Evolutionary conservation across 176 grass and related monocot species (phyloP), one percentile per base, ranked within the genome.

Genomic region (Carex pumila): DNA sequence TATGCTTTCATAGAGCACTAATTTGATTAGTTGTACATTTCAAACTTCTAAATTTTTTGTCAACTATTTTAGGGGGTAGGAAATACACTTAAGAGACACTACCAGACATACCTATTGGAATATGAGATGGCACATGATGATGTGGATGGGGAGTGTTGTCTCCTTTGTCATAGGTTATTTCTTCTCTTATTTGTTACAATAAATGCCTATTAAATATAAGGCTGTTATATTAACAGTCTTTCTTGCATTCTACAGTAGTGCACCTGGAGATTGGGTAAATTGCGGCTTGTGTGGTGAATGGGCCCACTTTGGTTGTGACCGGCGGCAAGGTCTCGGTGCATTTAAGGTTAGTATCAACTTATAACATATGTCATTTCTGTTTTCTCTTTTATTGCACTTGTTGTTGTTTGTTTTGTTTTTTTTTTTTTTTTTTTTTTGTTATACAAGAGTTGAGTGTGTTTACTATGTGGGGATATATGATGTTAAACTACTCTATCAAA

Each of bases 241-340:
- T 71, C 85, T 37, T 21, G 82, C 81, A 65, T 91, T 87, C 5
- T 39, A 54, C 95, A 99, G 96, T 99, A 99, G 96, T 71, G 89
- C 96, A 71, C 96, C 96, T 62, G 96, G 96, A 36, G 96, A 99
- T 78, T 99, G 96, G 96, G 96, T 99, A 61, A 99, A 99, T 56
- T 99, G 96, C 17, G 93, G 93, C 71, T 86, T 99, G 49, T 99
- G 96, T 61, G 93, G 89, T n/a, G 96, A 99, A 91, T 99, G 96
- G 96, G 96, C 96, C 7, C 96, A 99, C 60, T 99, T 99, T 79
- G 96, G 96, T 83, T 99, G 96, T 13, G 96, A 99, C 41, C 89
- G 96, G 89, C 84, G 96, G 37, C 96, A 91, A 80, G 96, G 96
- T 11, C 85, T 99, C 0, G 96, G 91, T 54, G 90, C 93, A 85